Evolutionary conservation across 129 eudicot genomes (phyloP).

Genomic region (Logfia minima): DNA sequence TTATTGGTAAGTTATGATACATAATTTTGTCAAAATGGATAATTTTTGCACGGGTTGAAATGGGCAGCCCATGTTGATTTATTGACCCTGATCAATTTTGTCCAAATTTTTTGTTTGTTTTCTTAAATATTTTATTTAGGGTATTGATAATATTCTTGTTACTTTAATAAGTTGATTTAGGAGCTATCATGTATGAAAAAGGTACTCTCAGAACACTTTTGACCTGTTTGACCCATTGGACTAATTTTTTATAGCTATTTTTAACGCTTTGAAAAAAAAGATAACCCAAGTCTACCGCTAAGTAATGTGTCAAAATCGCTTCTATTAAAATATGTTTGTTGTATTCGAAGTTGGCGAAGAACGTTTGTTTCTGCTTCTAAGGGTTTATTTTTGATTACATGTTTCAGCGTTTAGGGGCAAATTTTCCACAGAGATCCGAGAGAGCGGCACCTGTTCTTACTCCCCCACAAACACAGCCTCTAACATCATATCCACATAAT

Average conservation of each 20-base stretch:
- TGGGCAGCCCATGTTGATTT: not conserved
- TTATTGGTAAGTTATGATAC: slow-evolving; percentile 54
- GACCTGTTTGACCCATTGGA: not conserved
- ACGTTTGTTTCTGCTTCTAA: not conserved
- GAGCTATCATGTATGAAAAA: not conserved
- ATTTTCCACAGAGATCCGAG: slow-evolving; percentile 80
- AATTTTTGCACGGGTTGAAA: not conserved
- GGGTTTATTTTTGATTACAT: not conserved
- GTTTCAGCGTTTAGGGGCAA: slow-evolving; percentile 87
- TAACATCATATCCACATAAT: slow-evolving; percentile 64
- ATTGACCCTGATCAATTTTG: not conserved
- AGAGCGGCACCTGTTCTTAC: slow-evolving; percentile 81
- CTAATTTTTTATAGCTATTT: not conserved
- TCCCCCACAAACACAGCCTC: slow-evolving; percentile 92
- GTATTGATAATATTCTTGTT: not conserved
- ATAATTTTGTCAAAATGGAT: not conserved
- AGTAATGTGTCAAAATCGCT: not conserved
- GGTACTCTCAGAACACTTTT: not conserved
- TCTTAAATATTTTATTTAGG: not conserved
- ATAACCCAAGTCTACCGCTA: not conserved
- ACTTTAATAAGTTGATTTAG: not conserved
- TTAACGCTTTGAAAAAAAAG: not conserved
- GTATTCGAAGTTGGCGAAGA: not conserved
- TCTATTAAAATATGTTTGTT: not conserved
- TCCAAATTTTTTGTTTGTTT: not conserved